Conservation (phyloP, 2,329 filamentous ascomycete genomes). For the Xylariomycetidae sp. region DNA sequence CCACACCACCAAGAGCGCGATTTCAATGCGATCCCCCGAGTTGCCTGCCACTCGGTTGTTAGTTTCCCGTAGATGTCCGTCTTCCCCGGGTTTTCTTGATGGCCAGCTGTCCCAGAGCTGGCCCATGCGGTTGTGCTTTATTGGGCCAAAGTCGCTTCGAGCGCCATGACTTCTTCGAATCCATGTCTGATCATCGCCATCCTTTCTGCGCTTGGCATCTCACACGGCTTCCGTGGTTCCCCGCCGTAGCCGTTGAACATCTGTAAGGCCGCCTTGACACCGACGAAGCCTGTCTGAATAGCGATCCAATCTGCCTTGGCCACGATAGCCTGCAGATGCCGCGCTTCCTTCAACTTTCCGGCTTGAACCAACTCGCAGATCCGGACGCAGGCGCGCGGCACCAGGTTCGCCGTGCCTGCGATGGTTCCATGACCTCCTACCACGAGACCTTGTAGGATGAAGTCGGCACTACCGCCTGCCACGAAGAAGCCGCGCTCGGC, state of each 20-base stretch:
- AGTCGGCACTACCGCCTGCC: constrained; percentile 68
- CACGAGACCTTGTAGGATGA: constrained; percentile 63
- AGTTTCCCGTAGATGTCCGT: no score
- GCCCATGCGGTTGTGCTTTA: not conserved
- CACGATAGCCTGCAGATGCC: constrained; percentile 35
- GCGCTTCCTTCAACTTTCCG: constrained; percentile 36
- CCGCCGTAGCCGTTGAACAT: constrained; percentile 34
- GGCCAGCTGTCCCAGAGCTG: no score
- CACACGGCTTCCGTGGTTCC: constrained; percentile 34
- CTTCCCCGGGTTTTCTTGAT: no score
- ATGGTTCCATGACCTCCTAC: constrained; percentile 68
- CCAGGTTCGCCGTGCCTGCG: constrained; percentile 66
- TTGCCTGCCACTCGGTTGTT: no score
- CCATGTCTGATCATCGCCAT: constrained; percentile 29
- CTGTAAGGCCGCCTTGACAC: constrained; percentile 40
- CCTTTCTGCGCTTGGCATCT: constrained; percentile 26
- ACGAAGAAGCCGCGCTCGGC: constrained; percentile 54
- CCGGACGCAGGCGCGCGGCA: constrained; percentile 58
- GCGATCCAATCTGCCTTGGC: constrained; percentile 41
- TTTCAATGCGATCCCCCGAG: no score
- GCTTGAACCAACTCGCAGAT: constrained; percentile 54
- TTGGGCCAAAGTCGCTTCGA: constrained; percentile 15
- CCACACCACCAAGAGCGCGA: no score
- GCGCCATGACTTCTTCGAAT: constrained; percentile 28
- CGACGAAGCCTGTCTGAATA: constrained; percentile 42